Evolutionary conservation across 1,284 basidiomycete genomes (phyloP).

Genomic region (Bothia castanella): DNA sequence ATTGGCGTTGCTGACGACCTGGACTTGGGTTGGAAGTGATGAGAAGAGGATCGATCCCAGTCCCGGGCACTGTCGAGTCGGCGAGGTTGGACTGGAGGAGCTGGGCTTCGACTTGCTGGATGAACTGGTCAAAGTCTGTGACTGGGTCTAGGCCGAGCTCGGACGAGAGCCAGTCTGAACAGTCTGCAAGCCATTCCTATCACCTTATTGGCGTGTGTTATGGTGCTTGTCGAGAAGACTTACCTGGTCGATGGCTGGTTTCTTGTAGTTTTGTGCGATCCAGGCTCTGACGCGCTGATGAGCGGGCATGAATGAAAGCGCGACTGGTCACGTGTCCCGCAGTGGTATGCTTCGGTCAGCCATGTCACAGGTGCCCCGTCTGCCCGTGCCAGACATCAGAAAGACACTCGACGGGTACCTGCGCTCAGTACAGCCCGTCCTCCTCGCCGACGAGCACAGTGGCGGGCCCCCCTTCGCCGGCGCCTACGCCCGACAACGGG

Average conservation of each 20-base stretch:
- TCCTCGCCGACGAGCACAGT: slow-evolving; percentile 69
- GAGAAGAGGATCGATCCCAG: slow-evolving; percentile 56
- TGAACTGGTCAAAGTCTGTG: slow-evolving; percentile 44
- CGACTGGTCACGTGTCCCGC: slow-evolving; percentile 12
- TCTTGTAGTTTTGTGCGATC: slow-evolving; percentile 48
- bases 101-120: slow-evolving; percentile 54
- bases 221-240: slow-evolving; percentile 9
- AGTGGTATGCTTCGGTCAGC: slow-evolving; percentile 18
- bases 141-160: slow-evolving; percentile 47
- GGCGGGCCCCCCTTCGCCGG: slow-evolving; percentile 52
- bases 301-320: slow-evolving; percentile 22
- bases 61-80: slow-evolving; percentile 64
- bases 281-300: slow-evolving; percentile 36
- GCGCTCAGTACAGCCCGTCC: slow-evolving; percentile 74
- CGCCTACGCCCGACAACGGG: slow-evolving; percentile 23
- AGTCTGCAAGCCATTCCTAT: slow-evolving; percentile 71
- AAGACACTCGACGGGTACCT: slow-evolving; percentile 80
- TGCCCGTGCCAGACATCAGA: slow-evolving; percentile 84
- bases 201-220: background rate
- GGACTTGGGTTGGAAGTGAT: slow-evolving; percentile 26
- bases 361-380: slow-evolving; percentile 43
- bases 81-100: slow-evolving; percentile 66
- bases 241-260: slow-evolving; percentile 55
- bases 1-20: slow-evolving; percentile 1
- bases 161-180: slow-evolving; percentile 57